Conservation (phyloP, 176 grass and related monocot genomes). For the Secale cereale region DNA sequence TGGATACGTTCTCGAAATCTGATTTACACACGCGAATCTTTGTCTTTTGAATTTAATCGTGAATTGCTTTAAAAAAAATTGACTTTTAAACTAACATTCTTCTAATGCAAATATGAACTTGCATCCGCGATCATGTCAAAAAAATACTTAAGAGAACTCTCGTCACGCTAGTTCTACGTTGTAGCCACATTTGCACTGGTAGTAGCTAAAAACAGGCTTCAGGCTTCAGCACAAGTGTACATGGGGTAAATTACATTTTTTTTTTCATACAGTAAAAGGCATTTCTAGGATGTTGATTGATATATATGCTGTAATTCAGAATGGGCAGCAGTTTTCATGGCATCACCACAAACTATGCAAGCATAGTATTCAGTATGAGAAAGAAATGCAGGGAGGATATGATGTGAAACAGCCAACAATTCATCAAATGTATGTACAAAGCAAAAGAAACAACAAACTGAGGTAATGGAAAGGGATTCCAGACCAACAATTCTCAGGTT, state of each 20-base stretch:
- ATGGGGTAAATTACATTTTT: not conserved
- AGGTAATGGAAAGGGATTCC: slow-evolving; percentile 29
- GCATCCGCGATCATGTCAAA: not conserved
- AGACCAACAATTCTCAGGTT: not conserved
- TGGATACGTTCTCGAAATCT: not conserved
- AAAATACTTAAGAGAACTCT: not conserved
- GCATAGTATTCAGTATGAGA: not conserved
- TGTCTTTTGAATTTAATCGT: not conserved
- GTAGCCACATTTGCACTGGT: not conserved
- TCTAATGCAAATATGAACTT: not conserved
- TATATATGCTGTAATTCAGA: not conserved
- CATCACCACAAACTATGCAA: not conserved
- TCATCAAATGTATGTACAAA: slow-evolving; percentile 21
- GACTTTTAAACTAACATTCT: not conserved
- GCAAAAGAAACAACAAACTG: slow-evolving; percentile 15
- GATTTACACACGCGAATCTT: not conserved
- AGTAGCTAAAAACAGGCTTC: not conserved
- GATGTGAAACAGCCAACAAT: not conserved
- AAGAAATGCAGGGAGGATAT: not conserved
- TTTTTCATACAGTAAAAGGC: not conserved
- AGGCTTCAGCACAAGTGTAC: not conserved
- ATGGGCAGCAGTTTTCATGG: not conserved
- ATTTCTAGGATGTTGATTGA: not conserved
- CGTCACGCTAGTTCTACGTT: not conserved
- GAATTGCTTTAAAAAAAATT: not conserved